phyloP scores from a whole-genome alignment of 257 asterid species.

The Solanum piurae region DNA sequence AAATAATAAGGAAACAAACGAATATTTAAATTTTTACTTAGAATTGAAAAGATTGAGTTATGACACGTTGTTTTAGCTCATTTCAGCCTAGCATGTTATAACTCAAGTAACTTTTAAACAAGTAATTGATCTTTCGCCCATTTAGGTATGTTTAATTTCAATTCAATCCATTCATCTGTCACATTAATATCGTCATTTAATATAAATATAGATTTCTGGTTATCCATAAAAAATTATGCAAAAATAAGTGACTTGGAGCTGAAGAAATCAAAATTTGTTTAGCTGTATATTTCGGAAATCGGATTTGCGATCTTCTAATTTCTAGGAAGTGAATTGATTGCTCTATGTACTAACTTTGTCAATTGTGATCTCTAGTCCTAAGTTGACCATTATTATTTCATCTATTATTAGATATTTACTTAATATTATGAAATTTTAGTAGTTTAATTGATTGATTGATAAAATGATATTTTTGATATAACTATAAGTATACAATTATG shows the following conservation, averaged over 20 bases:
- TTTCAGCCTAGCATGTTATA: too few relatives aligned
- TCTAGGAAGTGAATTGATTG: neutral
- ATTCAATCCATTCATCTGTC: rapidly evolving
- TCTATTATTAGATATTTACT: neutral
- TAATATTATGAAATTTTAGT: too few relatives aligned
- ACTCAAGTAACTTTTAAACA: too few relatives aligned
- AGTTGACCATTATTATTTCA: neutral
- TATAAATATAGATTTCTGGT: too few relatives aligned
- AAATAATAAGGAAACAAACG: neutral
- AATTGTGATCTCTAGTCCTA: neutral
- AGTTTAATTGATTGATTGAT: neutral
- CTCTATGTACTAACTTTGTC: neutral
- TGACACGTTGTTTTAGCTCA: neutral
- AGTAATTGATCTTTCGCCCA: too few relatives aligned
- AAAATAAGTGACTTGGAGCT: neutral
- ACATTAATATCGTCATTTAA: too few relatives aligned
- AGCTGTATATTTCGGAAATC: neutral
- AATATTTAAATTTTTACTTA: too few relatives aligned
- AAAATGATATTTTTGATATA: too few relatives aligned
- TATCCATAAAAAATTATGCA: neutral
- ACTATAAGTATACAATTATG: neutral
- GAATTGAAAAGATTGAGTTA: neutral
- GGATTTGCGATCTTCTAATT: neutral
- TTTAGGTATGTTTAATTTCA: neutral
- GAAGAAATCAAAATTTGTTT: neutral